These are phyloP conservation scores for Cichorium intybus DNA, from an alignment of 140 eudicot genomes.

Conservation along the genomic window DNA sequence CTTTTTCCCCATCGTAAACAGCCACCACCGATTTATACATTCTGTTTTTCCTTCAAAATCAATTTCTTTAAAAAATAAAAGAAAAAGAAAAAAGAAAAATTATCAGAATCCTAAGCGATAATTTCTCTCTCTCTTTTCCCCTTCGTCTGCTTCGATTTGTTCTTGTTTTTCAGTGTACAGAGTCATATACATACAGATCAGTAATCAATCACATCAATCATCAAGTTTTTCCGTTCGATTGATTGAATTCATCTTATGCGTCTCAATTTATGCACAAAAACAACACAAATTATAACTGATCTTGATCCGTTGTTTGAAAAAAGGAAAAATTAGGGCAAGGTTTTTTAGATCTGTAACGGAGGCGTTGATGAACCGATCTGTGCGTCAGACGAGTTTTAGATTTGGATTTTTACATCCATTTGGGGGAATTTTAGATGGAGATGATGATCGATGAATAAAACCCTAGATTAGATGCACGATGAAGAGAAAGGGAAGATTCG, in stretches of 20 bases:
- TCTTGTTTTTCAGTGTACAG: conserved; percentile 35
- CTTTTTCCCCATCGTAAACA: conserved; percentile 71
- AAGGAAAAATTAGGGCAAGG: conserved; percentile 29
- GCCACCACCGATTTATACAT: conserved; percentile 66
- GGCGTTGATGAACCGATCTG: conserved; percentile 17
- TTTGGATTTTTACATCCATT: conserved; percentile 27
- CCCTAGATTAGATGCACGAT: conserved; percentile 31
- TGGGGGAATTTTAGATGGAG: conserved; percentile 26
- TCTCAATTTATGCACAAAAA: conserved; percentile 22
- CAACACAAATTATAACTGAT: conserved; percentile 19
- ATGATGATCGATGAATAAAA: conserved; percentile 20
- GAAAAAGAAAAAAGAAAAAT: neutral
- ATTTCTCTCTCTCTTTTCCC: conserved; percentile 4
- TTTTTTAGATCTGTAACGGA: conserved; percentile 29
- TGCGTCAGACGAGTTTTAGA: conserved; percentile 18
- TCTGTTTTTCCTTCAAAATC: conserved; percentile 28
- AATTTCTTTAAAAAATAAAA: conserved; percentile 4
- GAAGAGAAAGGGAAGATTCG: conserved; percentile 6
- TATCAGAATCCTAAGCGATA: conserved; percentile 4
- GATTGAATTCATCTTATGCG: conserved; percentile 36
- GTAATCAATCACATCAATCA: conserved; percentile 32
- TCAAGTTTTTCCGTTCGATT: conserved; percentile 28
- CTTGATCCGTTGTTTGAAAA: conserved; percentile 32
- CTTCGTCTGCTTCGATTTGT: conserved; percentile 31
- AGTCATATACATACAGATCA: conserved; percentile 30